phyloP scores from a whole-genome alignment of 139 green algal genomes.

The Gonium pectorale region DNA sequence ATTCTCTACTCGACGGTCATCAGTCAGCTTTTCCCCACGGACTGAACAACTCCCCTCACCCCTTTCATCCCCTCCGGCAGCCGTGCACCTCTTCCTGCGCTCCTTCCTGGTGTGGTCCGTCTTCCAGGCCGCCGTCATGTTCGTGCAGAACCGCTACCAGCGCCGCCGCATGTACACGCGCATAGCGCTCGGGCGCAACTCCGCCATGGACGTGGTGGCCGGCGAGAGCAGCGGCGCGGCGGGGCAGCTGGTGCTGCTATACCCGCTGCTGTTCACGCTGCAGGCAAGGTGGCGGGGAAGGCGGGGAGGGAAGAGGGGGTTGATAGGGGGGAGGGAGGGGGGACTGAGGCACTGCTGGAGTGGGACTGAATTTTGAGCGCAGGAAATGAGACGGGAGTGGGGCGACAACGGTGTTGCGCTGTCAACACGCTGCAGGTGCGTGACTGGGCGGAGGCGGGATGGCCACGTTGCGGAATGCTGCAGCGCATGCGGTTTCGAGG shows the following conservation, averaged over 20 bases:
- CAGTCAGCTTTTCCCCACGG: too few relatives aligned
- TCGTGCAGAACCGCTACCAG: constrained; percentile 88
- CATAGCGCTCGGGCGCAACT: constrained; percentile 92
- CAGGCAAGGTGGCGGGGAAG: constrained; percentile 35
- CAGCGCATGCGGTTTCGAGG: too few relatives aligned
- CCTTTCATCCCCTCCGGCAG: constrained; percentile 27
- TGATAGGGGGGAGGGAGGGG: not conserved
- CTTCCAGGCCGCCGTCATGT: constrained; percentile 62
- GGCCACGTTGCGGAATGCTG: too few relatives aligned
- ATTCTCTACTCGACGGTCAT: too few relatives aligned
- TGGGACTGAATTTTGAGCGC: too few relatives aligned
- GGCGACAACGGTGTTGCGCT: too few relatives aligned
- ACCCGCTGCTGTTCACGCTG: constrained; percentile 85
- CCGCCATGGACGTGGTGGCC: constrained; percentile 91
- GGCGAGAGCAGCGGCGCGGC: constrained; percentile 80
- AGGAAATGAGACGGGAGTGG: too few relatives aligned
- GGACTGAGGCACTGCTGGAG: too few relatives aligned
- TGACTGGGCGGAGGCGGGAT: too few relatives aligned
- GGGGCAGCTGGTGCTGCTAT: constrained; percentile 90
- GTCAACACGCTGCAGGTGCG: too few relatives aligned
- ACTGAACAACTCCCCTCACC: too few relatives aligned
- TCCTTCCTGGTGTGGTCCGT: constrained; percentile 71
- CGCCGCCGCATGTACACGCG: constrained; percentile 93
- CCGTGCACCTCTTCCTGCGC: constrained; percentile 66
- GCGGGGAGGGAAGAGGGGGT: not conserved